These are phyloP conservation scores for Fusarium continuum DNA, from an alignment of 2,329 filamentous ascomycete genomes.

Conservation along the genomic window DNA sequence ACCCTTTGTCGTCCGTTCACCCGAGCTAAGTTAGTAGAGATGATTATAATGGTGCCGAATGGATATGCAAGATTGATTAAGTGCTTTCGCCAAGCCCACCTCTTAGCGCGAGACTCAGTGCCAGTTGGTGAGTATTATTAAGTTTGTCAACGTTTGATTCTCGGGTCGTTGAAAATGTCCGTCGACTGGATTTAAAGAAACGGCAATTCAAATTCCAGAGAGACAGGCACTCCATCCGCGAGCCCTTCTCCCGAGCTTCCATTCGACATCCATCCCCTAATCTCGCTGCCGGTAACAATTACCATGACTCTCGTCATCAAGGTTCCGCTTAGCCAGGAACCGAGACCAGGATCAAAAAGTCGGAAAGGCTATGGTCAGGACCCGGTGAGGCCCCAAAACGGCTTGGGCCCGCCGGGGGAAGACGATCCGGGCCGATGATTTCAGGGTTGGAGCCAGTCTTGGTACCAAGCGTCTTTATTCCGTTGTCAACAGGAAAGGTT, in stretches of 20 bases:
- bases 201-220: neutral
- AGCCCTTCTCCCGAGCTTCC: constrained; percentile 27
- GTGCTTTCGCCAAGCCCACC: constrained; percentile 16
- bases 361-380: constrained; percentile 5
- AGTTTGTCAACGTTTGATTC: neutral
- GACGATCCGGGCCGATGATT: constrained; percentile 43
- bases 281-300: constrained; percentile 11
- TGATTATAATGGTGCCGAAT: constrained; percentile 28
- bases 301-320: constrained; percentile 2
- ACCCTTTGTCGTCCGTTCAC: constrained; percentile 1
- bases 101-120: constrained; percentile 5
- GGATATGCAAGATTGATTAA: constrained; percentile 38
- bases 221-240: neutral
- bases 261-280: constrained; percentile 18
- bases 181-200: constrained; percentile 6
- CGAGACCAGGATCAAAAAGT: constrained; percentile 16
- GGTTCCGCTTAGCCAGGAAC: constrained; percentile 35
- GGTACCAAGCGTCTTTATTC: constrained; percentile 37
- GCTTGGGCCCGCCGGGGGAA: constrained; percentile 40
- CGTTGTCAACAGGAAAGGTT: constrained; percentile 24
- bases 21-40: constrained; percentile 18
- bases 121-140: neutral
- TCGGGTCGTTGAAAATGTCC: neutral
- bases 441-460: constrained; percentile 38
- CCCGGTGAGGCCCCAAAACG: constrained; percentile 26